Evolutionary conservation across 805 yeast species (phyloP), one percentile per base, ranked within the genome.

Genomic region (Lipomyces yamanashiensis): DNA sequence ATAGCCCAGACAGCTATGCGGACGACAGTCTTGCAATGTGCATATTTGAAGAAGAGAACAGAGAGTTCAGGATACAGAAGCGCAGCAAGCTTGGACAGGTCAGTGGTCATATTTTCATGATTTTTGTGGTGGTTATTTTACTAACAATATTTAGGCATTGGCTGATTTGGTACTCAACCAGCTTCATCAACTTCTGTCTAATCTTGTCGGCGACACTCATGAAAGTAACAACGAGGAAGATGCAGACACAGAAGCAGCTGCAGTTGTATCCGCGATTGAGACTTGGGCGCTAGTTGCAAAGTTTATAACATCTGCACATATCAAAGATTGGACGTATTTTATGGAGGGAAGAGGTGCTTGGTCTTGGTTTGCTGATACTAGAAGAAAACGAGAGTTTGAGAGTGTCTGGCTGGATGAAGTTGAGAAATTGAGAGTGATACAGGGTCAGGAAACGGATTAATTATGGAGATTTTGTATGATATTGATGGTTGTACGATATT

Each of bases 321-420:
- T 51, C 15, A 57, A 45, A 48, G 67, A 65, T 34, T 65, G 68
- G 68, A 49, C 45, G 15, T 55, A 33, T 36, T 65, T 59, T 49
- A 52, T 55, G 3, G 63, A 61, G 33, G 68, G 68, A 17, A 44
- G 62, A 10, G 54, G 58, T 10, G 63, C 68, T 8, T 65, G 68
- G 68, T 58, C 64, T 13, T 65, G 68, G 68, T 54, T 65, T 53
- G 62, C 67, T 9, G 53, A 60, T 10, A 63, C 63, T 8, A 19
- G 34, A 33, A 15, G 54, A 47, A 63, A 59, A 40, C 45, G 33
- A 17, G 43, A 15, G 49, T 63, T 44, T 49, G 56, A 50, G 39
- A 15, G 7, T 28, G 39, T 58, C n/a, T 52, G 58, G 58, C 15
- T 36, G 19, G 54, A 48, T 8, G 43, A 48, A 21, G 47, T 58